Base-by-base conservation (phyloP, 345 rosid species). In the Populus simonii region DNA sequence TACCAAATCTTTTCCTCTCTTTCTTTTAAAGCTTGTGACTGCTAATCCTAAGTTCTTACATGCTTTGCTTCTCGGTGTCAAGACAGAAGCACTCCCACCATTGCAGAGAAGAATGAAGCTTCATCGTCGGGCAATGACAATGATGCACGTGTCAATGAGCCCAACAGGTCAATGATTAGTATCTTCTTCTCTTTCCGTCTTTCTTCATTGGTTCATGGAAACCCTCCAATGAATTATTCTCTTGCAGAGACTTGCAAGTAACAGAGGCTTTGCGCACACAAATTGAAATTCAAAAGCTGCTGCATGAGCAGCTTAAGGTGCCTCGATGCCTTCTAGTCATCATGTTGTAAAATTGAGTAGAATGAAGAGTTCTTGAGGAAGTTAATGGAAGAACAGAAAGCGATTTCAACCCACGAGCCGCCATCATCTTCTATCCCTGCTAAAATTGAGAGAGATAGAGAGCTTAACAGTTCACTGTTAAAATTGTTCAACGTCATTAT, bases 231-330 rank as follows among this genome's bases (percentile, higher is more conserved):
- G 43, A 3, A 41, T 73, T 45, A 57, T 57, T 16, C 36, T 55
- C 31, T 80, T 16, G 73, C 69, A 75, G 84, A n/a, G 66, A 80
- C n/a, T 41, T 29, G 65, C 55, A 53, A 35, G 71, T 72, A 16
- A 38, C 76, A 1, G 82, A 82, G 23, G 79, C 88, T 33, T 33
- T 82, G 71, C 75, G 39, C 16, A 59, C 74, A 66, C 83, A 85
- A 76, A 80, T 85, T 38, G 75, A 82, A 71, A 68, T 79, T 47
- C 87, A 85, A 23, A 82, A 85, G 74, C 77, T 82, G 72, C 74
- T 85, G 43, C 78, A 82, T 53, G 81, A 81, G 10, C 85, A 82
- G 47, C 81, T 82, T 18, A 63, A 76, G 84, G 84, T 81, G 49
- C 18, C 59, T 8, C 9, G 17, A 57, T 1, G 13, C 16, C 23